Evolutionary conservation across 1,284 basidiomycete genomes (phyloP), one percentile per base, ranked within the genome.

Genomic region (Irpex sp.): DNA sequence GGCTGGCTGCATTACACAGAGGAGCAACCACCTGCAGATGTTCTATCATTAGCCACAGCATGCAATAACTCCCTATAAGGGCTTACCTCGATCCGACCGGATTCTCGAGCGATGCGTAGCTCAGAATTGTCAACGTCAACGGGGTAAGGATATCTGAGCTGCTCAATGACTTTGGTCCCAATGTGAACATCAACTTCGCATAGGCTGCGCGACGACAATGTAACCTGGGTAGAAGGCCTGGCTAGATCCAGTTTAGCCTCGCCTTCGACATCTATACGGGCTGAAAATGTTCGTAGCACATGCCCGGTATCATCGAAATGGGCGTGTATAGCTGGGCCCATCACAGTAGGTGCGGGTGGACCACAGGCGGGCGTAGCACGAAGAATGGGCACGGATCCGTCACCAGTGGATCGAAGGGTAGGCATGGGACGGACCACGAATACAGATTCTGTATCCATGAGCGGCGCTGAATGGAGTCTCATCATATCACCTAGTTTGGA

Each of bases 1-100:
- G 21, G 74, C 66, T 5, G 75, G 62, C 76, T 77, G 59, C 6
- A 57, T 72, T 17, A 0, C 76, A 75, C 1, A 35, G 39, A 15
- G 55, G 37, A 17, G 17, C 55, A 43, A n/a, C n/a, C n/a, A n/a
- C n/a, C n/a, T n/a, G n/a, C n/a, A n/a, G n/a, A n/a, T n/a, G n/a
- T n/a, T n/a, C n/a, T n/a, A n/a, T n/a, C n/a, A n/a, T n/a, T n/a
- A n/a, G n/a, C n/a, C n/a, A n/a, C n/a, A n/a, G n/a, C n/a, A n/a
- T n/a, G n/a, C n/a, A n/a, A n/a, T n/a, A n/a, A n/a, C n/a, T n/a
- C n/a, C n/a, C n/a, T n/a, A n/a, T n/a, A n/a, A n/a, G n/a, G n/a
- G n/a, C 74, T 17, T 50, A 85, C 84, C 75, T 87, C 84, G 8
- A 85, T 74, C 65, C 81, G 86, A 26, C 69, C 74, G 3, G 83